Evolutionary conservation across 176 grass and related monocot species (phyloP), one percentile per base, ranked within the genome.

Genomic region (Oryza brachyantha): DNA sequence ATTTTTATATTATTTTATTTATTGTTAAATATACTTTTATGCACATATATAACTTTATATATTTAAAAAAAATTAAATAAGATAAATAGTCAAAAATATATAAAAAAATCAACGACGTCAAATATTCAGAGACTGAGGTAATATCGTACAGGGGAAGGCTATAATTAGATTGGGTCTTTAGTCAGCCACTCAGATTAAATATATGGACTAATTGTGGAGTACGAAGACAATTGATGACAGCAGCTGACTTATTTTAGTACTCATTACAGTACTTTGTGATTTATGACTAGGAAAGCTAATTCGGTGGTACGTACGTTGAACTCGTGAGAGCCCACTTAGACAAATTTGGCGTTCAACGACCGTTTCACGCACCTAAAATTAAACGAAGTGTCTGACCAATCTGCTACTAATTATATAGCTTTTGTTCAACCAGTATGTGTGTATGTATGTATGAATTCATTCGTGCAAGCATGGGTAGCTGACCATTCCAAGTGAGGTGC

Each of bases 211-310:
- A 72, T 62, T 11, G 11, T 40, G 48, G 48, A 52, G 17, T 52
- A 40, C 34, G n/a, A 45, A 46, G 17, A 12, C 7, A 19, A 48
- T 80, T n/a, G 42, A 43, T 81, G 48, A 67, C 54, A 52, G 13
- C 55, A 29, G 37, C 67, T 52, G 48, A 52, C 27, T 17, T 31
- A 41, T 43, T 19, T 21, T 19, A 60, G 61, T 22, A 69, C 60
- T 38, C 46, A 57, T 41, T 57, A 36, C 48, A n/a, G 37, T 25
- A 14, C 34, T 75, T 75, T 43, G 78, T 10, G 39, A 64, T 79
- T 59, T 55, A 36, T 80, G 48, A 42, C 50, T 64, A 79, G 65
- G 77, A 61, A 61, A 75, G 55, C 73, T 61, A 60, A 61, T 40
- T 61, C 59, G 52, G 24, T 75, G 34, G 55, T 61, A 40, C 7